Conservation (phyloP, 306 rosid genomes). For the Quercus ilex region DNA sequence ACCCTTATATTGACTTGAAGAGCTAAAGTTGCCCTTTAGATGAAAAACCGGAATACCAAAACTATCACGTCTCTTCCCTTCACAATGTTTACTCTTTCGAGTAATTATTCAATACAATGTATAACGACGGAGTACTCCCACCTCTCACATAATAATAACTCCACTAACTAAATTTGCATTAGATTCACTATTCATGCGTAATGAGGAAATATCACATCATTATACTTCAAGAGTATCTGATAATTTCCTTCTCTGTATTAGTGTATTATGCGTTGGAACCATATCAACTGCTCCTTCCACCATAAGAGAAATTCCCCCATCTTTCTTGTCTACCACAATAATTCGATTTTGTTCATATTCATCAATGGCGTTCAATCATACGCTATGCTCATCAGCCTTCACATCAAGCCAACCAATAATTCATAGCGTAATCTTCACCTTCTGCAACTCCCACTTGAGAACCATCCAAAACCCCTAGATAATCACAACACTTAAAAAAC, state of each 20-base stretch:
- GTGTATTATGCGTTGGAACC: slow-evolving; percentile 53
- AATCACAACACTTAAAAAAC: slow-evolving; percentile 11
- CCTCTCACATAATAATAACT: too few species aligned
- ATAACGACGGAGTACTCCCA: too few species aligned
- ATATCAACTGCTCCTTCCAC: slow-evolving; percentile 85
- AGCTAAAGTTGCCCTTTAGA: too few species aligned
- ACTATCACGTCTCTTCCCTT: too few species aligned
- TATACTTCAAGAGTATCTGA: too few species aligned
- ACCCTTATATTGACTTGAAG: too few species aligned
- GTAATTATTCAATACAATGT: too few species aligned
- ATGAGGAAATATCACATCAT: too few species aligned
- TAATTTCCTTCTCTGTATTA: slow-evolving; percentile 37
- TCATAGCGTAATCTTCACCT: slow-evolving; percentile 9
- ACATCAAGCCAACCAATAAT: slow-evolving; percentile 80
- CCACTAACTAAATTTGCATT: too few species aligned
- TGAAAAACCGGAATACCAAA: too few species aligned
- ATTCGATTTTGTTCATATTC: slow-evolving; percentile 16
- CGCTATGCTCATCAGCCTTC: slow-evolving; percentile 38
- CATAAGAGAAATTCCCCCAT: slow-evolving; percentile 60
- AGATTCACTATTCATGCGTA: too few species aligned
- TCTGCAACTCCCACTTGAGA: slow-evolving; percentile 29
- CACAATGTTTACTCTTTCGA: too few species aligned
- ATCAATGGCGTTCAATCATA: slow-evolving; percentile 15
- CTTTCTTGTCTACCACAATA: slow-evolving; percentile 61
- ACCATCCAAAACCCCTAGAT: slow-evolving; percentile 16